phyloP scores from a whole-genome alignment of 805 yeast species.

The Myxozyma geophila region DNA sequence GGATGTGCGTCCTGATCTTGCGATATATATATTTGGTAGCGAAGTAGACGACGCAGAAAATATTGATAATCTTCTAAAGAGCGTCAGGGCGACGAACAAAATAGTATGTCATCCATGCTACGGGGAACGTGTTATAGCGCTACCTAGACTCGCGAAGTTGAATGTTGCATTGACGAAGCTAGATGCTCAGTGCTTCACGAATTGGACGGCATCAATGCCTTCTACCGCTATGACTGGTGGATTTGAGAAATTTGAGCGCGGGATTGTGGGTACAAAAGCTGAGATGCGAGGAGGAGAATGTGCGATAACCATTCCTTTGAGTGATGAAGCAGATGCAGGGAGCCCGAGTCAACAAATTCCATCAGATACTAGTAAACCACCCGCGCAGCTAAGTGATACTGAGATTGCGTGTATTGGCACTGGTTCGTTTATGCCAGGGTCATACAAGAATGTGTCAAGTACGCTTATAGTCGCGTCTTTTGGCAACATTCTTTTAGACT shows the following conservation, averaged over 20 bases:
- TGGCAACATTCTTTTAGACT: slow-evolving; percentile 65
- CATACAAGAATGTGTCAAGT: slow-evolving; percentile 81
- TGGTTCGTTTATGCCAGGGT: slow-evolving; percentile 87
- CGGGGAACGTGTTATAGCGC: neutral
- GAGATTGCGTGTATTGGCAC: slow-evolving; percentile 85
- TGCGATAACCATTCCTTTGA: neutral
- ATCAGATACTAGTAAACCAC: too few relatives aligned
- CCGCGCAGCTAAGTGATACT: slow-evolving; percentile 42
- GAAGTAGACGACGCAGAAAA: neutral
- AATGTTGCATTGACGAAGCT: neutral
- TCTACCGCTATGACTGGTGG: neutral
- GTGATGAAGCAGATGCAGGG: too few relatives aligned
- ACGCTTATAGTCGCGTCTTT: slow-evolving; percentile 61
- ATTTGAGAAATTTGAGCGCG: neutral
- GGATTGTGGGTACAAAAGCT: neutral
- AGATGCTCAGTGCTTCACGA: neutral
- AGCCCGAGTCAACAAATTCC: too few relatives aligned
- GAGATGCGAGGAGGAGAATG: neutral
- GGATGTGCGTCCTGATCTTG: neutral
- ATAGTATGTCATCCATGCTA: neutral
- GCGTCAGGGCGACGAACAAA: neutral
- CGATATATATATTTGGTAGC: neutral
- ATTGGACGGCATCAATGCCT: neutral
- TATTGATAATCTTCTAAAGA: neutral
- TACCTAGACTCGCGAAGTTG: neutral